Base-by-base conservation (phyloP, 352 stramenopile genomes). In the Phytophthora podocarpi region DNA sequence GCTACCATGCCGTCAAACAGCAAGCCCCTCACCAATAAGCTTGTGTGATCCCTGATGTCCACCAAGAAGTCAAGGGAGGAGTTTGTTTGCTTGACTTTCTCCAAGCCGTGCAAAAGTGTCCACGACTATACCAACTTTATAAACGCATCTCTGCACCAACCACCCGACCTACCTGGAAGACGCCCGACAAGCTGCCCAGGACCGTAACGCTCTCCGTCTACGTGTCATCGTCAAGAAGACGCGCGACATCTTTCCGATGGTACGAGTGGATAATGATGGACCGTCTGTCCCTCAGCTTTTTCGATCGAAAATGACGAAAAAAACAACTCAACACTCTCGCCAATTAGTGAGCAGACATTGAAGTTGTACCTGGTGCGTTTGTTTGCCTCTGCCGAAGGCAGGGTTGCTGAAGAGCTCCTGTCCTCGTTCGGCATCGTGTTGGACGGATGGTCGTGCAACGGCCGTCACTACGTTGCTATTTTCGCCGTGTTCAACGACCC, bases 391-490 rank as follows among this genome's bases (percentile, higher is more conserved):
- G 36, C n/a, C n/a, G n/a, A n/a, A 47, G 49, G 24, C 5, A 48
- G 48, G 50, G 36, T 58, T 49, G 36, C 26, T 48, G 36, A 49
- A n/a, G n/a, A n/a, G 18, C 36, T 6, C 24, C 27, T n/a, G 6
- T 18, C 27, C 5, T 39, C 41, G n/a, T 71, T 71, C 15, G 54
- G 23, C 7, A 20, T 71, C 16, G 62, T 66, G 34, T 55, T 62
- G 5, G 48, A 66, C 9, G 28, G 54, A n/a, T 56, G 23, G 13
- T 50, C 48, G 11, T 37, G 31, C 13, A 49, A 30, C 28, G 34
- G 36, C 12, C 55, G 62, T 28, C 49, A 63, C 48, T 70, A 45
- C 21, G 56, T 61, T 15, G 62, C 35, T 0, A 54, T 66, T 51
- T 66, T 66, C 12, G 49, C 55, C 18, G 49, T 71, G 13, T 59